A percentile compares a stretch with the other conserved stretches of the same genome.
These are phyloP conservation scores for Solanum chiquidenum DNA, from an alignment of 257 asterid genomes.

Conservation along the genomic window DNA sequence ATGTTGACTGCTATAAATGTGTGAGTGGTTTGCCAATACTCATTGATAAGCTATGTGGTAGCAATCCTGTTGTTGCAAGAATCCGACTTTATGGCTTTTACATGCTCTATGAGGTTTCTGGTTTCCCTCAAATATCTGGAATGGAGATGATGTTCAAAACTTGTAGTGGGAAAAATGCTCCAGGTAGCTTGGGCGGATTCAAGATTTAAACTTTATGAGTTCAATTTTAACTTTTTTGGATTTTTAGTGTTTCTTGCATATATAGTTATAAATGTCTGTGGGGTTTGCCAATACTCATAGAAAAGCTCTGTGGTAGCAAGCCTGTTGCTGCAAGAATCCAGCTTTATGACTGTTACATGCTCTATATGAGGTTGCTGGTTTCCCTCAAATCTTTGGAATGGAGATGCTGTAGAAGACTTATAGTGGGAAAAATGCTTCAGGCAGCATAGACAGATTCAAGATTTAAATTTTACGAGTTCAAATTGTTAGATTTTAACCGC, in stretches of 20 bases:
- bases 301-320: constrained; percentile 64
- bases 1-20: constrained; percentile 70
- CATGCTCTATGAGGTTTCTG: constrained; percentile 68
- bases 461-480: neutral
- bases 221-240: neutral
- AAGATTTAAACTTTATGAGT: neutral
- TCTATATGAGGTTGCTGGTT: constrained; percentile 60
- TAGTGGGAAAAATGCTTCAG: constrained; percentile 51
- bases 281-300: constrained; percentile 61
- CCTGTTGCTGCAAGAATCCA: constrained; percentile 75
- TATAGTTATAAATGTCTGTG: constrained; percentile 41
- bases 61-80: constrained; percentile 60
- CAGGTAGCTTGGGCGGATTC: constrained; percentile 23
- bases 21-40: constrained; percentile 67
- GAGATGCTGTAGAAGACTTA: constrained; percentile 79
- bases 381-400: constrained; percentile 75
- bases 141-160: constrained; percentile 79
- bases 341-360: constrained; percentile 77
- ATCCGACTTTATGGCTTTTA: constrained; percentile 77
- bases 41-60: constrained; percentile 74
- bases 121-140: constrained; percentile 76
- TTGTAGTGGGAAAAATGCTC: constrained; percentile 54
- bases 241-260: neutral
- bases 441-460: constrained; percentile 11
- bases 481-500: neutral